Evolutionary conservation across 495 filamentous ascomycete species (phyloP), one percentile per base, ranked within the genome.

Genomic region (Penicillium parvum): DNA sequence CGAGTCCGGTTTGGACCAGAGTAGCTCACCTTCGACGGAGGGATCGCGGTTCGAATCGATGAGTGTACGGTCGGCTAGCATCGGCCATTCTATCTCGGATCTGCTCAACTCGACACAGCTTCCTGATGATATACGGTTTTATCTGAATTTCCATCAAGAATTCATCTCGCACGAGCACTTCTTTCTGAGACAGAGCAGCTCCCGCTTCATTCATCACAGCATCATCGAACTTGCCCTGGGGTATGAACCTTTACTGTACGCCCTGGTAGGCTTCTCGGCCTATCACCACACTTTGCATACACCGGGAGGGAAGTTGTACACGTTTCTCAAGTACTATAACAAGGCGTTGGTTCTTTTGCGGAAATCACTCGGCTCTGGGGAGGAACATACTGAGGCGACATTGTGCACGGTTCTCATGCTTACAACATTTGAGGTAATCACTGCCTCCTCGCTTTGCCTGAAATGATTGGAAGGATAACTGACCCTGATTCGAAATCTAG

Each of bases 261-360:
- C 90, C 0, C 73, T 97, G 11, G 86, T 87, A n/a, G 90, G 85
- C 18, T 97, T 95, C 58, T 71, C 91, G 1, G 88, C 90, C 11
- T 98, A 95, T 60, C 90, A 91, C 52, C 74, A 86, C 46, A 84
- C 84, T 14, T 59, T 96, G 45, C 73, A 71, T 26, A 76, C 77
- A 32, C 76, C 81, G 4, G 70, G 79, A 30, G 88, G 84, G 9
- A 81, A 78, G 44, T 80, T 96, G 12, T 77, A 83, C 42, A 80
- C 83, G 32, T 98, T 98, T 57, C 68, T 98, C 19, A 78, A 82
- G 45, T 95, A 90, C 60, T 96, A 97, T 66, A 88, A 95, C 61
- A 82, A 79, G 59, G 89, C 91, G 4, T 81, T 98, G 20, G 79
- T 74, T 15, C 60, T 88, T 10, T 74, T 98, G 20, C 74, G 91